Evolutionary conservation across 371 early-diverging fungal species (phyloP), one percentile per base, ranked within the genome.

Genomic region (Lichtheimia hyalospora): DNA sequence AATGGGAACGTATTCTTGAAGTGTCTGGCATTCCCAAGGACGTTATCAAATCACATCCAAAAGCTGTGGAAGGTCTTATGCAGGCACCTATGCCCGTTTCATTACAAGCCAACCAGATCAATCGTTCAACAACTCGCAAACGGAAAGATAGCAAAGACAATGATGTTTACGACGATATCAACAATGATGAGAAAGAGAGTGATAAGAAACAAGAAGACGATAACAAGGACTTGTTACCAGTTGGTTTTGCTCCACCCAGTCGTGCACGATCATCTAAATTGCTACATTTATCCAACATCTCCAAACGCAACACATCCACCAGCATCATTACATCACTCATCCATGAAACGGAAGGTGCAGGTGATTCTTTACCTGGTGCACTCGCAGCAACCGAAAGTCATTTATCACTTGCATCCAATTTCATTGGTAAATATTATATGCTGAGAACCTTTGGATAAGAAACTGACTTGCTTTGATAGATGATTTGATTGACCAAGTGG

Each of bases 81-180:
- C 81, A 83, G 53, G 62, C 82, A 23, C 77, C 81, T n/a, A 81
- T 82, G 77, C 80, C 77, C n/a, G 77, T 73, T 53, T 68, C 75
- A n/a, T 60, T 77, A 15, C 78, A 75, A 39, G 46, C 46, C n/a
- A 10, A 46, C 6, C 46, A 21, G 16, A 46, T 46, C 34, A 34
- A 34, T 34, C 34, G 34, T 34, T 34, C 34, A 8, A 34, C 34
- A 8, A 34, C 8, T 34, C 34, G 34, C 34, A 34, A 34, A 34
- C 34, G 34, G 10, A 6, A 34, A 2, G 34, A 34, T 2, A 34
- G 34, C 43, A 39, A 23, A 27, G 51, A 14, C 42, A 50, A 42
- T 10, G 48, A n/a, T 58, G 44, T 20, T 62, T 54, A 44, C 54
- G 63, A 14, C 62, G 49, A 46, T 58, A 62, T 18, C 67, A 34